phyloP scores from a whole-genome alignment of 169 alveolate genomes.

The Besnoitia besnoiti region DNA sequence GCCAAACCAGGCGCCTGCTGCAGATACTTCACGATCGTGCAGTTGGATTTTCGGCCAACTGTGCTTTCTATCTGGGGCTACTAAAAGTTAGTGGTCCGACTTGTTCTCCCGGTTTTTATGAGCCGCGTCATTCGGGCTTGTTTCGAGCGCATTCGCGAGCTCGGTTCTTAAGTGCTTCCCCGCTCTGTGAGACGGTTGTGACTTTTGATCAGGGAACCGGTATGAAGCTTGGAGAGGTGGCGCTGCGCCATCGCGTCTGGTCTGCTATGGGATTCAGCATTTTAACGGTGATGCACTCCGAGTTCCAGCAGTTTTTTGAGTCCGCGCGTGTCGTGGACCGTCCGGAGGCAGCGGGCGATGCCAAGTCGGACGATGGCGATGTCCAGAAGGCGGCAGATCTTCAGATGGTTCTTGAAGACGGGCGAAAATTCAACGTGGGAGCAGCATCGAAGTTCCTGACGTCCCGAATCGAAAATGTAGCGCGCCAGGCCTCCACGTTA shows the following conservation, averaged over 20 bases:
- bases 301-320: constrained; percentile 33
- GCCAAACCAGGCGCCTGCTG: too few species aligned
- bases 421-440: constrained; percentile 6
- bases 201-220: constrained; percentile 43
- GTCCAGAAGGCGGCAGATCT: neutral
- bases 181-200: too few species aligned
- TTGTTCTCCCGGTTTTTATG: too few species aligned
- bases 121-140: too few species aligned
- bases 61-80: too few species aligned
- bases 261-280: constrained; percentile 27
- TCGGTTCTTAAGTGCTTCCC: too few species aligned
- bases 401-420: neutral
- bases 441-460: constrained; percentile 27
- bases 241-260: constrained; percentile 54
- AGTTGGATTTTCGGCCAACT: too few species aligned
- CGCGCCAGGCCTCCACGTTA: constrained; percentile 1
- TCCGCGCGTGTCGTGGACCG: neutral
- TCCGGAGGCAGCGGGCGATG: neutral
- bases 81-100: too few species aligned
- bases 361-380: neutral
- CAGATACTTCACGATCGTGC: too few species aligned
- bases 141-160: too few species aligned
- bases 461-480: neutral
- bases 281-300: constrained; percentile 34
- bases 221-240: constrained; percentile 39